A percentile compares a stretch with the other conserved stretches of the same genome.
Conservation (phyloP, 2,329 filamentous ascomycete genomes). For the Graphilbum ipis-grandicollis region DNA sequence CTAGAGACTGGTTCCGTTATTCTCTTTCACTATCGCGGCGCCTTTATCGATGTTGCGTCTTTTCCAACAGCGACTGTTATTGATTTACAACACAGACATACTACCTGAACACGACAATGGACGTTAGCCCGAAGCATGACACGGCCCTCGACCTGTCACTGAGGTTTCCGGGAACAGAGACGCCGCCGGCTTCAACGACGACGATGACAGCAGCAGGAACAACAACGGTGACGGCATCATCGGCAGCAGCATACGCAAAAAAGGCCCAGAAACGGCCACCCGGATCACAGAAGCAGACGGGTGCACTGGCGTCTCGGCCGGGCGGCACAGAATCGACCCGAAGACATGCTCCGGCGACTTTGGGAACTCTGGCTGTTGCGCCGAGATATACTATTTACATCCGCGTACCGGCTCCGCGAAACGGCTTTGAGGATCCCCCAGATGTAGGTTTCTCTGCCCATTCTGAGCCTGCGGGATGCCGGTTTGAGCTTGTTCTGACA, state of each 20-base stretch:
- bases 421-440: constrained; percentile 79
- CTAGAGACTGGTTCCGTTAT: too few species aligned
- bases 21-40: too few species aligned
- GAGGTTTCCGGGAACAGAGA: constrained; percentile 6
- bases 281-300: not conserved
- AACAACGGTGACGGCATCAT: too few species aligned
- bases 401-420: constrained; percentile 72
- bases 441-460: constrained; percentile 36
- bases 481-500: too few species aligned
- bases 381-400: constrained; percentile 62
- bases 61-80: too few species aligned
- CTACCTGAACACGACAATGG: too few species aligned
- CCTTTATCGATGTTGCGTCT: too few species aligned
- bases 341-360: not conserved
- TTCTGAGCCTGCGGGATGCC: not conserved
- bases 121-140: constrained; percentile 7
- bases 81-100: too few species aligned
- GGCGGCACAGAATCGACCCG: not conserved
- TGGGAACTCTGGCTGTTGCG: not conserved
- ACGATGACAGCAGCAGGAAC: not conserved
- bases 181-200: not conserved
- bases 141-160: constrained; percentile 7
- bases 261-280: too few species aligned
- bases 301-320: not conserved
- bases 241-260: too few species aligned